Percentiles rank a stretch among this genome's conserved stretches.
phyloP scores from a whole-genome alignment of 768 basidiomycete species.

The Gelatoporia subvermispora region DNA sequence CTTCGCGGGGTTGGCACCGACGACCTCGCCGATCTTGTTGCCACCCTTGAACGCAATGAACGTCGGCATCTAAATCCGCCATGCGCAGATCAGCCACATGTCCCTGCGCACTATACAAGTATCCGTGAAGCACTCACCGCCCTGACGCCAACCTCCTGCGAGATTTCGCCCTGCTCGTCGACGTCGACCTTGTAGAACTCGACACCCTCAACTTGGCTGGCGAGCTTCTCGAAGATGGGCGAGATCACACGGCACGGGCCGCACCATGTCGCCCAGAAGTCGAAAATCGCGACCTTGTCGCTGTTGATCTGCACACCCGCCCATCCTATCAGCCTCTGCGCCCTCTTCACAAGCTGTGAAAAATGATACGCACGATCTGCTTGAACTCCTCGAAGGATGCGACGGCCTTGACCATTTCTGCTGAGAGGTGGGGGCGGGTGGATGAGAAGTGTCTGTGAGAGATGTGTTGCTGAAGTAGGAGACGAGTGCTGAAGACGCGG shows the following conservation, averaged over 20 bases:
- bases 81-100: slow-evolving; percentile 32
- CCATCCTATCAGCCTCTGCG: not conserved
- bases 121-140: slow-evolving; percentile 40
- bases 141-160: slow-evolving; percentile 54
- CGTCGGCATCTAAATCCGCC: slow-evolving; percentile 35
- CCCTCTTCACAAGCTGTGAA: not conserved
- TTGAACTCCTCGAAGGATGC: slow-evolving; percentile 19
- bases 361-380: slow-evolving; percentile 34
- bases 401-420: slow-evolving; percentile 16
- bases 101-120: slow-evolving; percentile 35
- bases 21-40: slow-evolving; percentile 30
- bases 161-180: slow-evolving; percentile 49
- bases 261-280: slow-evolving; percentile 80
- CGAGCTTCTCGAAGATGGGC: slow-evolving; percentile 59
- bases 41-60: slow-evolving; percentile 35
- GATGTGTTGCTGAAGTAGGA: not conserved
- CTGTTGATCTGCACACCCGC: slow-evolving; percentile 35
- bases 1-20: slow-evolving; percentile 42
- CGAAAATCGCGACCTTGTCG: slow-evolving; percentile 47
- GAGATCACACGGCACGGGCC: slow-evolving; percentile 65
- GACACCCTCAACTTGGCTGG: slow-evolving; percentile 31
- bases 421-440: not conserved
- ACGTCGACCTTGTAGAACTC: slow-evolving; percentile 74
- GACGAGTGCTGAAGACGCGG: not conserved
- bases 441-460: not conserved